Percentiles rank a stretch among this genome's conserved stretches.
Evolutionary conservation across 176 grass and related monocot species (phyloP).

Genomic region (Areca catechu): DNA sequence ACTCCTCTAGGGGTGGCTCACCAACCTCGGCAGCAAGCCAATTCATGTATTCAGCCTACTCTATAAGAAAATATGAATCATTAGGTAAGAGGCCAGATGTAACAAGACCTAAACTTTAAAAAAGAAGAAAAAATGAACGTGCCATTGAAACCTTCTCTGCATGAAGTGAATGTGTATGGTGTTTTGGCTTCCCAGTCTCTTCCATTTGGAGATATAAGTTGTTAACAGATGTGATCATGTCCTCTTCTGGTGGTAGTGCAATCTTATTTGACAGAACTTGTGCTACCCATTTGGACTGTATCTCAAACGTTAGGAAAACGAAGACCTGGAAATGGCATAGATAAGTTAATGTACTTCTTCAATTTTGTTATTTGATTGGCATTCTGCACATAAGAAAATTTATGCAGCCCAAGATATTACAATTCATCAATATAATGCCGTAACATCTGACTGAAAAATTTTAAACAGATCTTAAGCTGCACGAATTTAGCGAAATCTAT

Average conservation of each 20-base stretch:
- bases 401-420: too few species aligned
- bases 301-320: conserved; percentile 27
- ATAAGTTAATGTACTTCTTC: too few species aligned
- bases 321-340: conserved; percentile 22
- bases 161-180: conserved; percentile 36
- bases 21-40: conserved; percentile 34
- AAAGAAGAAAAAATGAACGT: too few species aligned
- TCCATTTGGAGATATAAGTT: conserved; percentile 29
- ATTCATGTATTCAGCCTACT: conserved; percentile 37
- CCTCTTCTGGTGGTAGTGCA: conserved; percentile 24
- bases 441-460: too few species aligned
- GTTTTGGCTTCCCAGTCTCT: conserved; percentile 25
- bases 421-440: too few species aligned
- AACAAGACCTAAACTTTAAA: too few species aligned
- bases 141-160: conserved; percentile 9
- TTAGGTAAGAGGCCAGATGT: too few species aligned
- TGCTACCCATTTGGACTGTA: conserved; percentile 45
- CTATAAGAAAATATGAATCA: neutral
- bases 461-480: too few species aligned
- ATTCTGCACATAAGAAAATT: too few species aligned
- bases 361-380: too few species aligned
- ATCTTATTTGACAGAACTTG: conserved; percentile 24
- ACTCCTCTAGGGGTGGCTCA: conserved; percentile 16
- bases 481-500: too few species aligned
- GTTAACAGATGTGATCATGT: conserved; percentile 28